Evolutionary conservation across 2,329 filamentous ascomycete genomes (phyloP), one percentile per base, ranked within the genome.

Genomic region (Cercospora berteroae): DNA sequence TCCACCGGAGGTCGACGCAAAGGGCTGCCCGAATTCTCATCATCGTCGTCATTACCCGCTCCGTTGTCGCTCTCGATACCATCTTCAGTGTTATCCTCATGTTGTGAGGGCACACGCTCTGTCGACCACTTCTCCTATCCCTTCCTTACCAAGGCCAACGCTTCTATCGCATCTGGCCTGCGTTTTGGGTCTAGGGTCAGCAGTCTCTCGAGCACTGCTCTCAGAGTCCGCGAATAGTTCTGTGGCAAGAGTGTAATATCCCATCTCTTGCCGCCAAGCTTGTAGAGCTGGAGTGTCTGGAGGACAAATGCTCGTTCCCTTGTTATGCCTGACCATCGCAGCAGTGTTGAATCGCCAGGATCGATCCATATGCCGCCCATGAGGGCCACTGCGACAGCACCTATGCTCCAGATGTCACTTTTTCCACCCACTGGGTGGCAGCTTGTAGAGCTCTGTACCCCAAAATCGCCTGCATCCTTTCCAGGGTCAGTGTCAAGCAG

Each of bases 371-470:
- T 60, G 59, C 67, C 65, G 5, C 69, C 62, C 69, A 69, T 70
- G 39, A 70, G 64, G 2, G 62, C 64, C 16, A 70, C 56, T 10
- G 50, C 60, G 9, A 70, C 64, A n/a, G 65, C 69, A 7, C 61
- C 65, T 42, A 70, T 62, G 9, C 61, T 63, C 69, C 69, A 69
- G 6, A 71, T 29, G 48, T 71, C 69, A 63, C 12, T 58, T 44
- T 23, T 58, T 9, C 33, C 60, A 3, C 16, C 56, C 9, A 44
- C 27, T 3, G 60, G 59, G 18, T 48, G 59, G 56, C 50, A 63
- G 5, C 10, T 48, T 4, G 60, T 23, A 18, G 42, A 12, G 31
- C 25, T 63, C 18, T 33, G 25, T 55, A 2, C 44, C 18, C 20
- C 23, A 13, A 20, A 13, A 36, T 8, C 5, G 31, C 29, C 10